Percentiles rank a stretch among this genome's conserved stretches.
Evolutionary conservation across 2,329 filamentous ascomycete species (phyloP).

Genomic region (Neofusicoccum laricinum): DNA sequence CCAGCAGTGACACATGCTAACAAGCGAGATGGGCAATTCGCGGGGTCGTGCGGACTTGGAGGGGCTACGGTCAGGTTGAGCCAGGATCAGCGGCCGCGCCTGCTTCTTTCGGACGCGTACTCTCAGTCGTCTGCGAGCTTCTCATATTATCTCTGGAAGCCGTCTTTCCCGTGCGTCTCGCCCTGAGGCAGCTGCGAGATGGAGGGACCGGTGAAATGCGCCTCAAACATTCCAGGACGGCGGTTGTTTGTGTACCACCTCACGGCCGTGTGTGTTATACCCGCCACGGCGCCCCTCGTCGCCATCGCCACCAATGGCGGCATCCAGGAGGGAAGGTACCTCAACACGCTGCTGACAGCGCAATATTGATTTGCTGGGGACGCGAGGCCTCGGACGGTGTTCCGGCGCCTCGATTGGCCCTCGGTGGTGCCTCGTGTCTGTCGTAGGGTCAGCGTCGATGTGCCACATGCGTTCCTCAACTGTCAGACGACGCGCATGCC

Average conservation of each 20-base stretch:
- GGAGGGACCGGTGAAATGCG: not conserved
- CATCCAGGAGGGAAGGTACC: not conserved
- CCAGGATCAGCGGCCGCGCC: not conserved
- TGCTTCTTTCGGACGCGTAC: not conserved
- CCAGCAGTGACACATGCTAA: too few species aligned
- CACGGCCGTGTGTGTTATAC: too few species aligned
- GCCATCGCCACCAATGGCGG: not conserved
- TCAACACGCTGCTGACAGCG: not conserved
- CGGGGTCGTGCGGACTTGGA: not conserved
- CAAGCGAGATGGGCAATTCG: not conserved
- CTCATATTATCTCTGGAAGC: too few species aligned
- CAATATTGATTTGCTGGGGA: not conserved
- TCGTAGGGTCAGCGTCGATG: not conserved
- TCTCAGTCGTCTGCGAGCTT: too few species aligned
- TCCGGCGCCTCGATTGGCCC: not conserved
- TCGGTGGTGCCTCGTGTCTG: not conserved
- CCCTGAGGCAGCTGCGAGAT: not conserved
- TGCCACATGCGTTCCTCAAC: not conserved
- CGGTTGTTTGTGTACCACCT: not conserved
- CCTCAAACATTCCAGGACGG: not conserved
- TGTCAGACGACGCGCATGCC: slow-evolving; percentile 1
- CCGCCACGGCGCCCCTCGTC: not conserved
- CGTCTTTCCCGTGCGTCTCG: too few species aligned
- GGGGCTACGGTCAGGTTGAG: not conserved
- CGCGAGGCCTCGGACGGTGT: not conserved